Evolutionary conservation across 768 basidiomycete genomes (phyloP), one percentile per base, ranked within the genome.

Genomic region (Lentinula lateritia): DNA sequence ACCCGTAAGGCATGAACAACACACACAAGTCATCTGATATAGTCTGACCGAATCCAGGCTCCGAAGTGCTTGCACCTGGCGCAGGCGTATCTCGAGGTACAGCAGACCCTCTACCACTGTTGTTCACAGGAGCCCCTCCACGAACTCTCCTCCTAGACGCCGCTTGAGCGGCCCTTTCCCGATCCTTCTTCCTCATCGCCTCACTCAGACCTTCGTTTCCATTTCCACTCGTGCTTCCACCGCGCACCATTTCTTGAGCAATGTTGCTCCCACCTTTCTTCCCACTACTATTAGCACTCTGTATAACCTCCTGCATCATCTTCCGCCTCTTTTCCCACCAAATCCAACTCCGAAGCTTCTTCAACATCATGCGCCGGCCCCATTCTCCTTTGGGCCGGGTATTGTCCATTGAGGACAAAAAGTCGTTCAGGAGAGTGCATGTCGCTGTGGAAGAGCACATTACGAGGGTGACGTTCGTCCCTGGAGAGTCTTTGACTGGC

Each of bases 371-470:
- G 23, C 68, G 74, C 43, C 83, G 80, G 0, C 92, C 95, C 62
- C 84, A 85, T 58, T 75, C 66, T 1, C 89, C 91, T 28, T 78
- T 78, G 3, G 83, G 81, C 0, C 83, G 82, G 46, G 79, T 74
- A 2, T 77, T 70, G 62, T 90, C 78, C 77, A 90, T 84, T 0
- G 77, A 76, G 0, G 87, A 83, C 6, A 98, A 80, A 73, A 92
- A 98, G 63, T 95, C 89, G 2, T 85, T 85, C 20, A 98, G 75
- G 48, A 90, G 80, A 18, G 80, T 79, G 66, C 88, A 89, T 0
- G 90, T 90, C 39, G 86, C 81, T 16, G 87, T 80, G 0, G 94
- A 93, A 0, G 88, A 86, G 3, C 89, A 85, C 95, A 99, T 96
- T 60, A 98, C 78, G 34, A 98, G 83, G 8, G 95, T 83, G 2